Conservation (phyloP, 1,139 yeast species). For the Taphrina deformans region DNA sequence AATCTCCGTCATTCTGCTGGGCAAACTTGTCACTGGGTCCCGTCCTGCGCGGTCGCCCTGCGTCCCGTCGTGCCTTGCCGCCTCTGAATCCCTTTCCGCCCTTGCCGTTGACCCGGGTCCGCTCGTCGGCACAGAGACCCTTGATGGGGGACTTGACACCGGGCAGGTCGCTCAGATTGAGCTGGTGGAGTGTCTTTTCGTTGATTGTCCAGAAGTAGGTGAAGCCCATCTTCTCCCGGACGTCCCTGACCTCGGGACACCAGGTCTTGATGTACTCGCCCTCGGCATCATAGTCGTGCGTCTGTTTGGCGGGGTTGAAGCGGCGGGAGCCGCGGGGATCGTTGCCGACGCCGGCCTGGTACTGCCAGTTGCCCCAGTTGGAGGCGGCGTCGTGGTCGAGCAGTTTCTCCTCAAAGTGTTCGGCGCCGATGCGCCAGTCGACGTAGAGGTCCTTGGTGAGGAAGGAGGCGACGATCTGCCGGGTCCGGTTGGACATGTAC, state of each 20-base stretch:
- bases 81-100: slow-evolving; percentile 21
- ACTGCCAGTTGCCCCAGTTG: slow-evolving; percentile 60
- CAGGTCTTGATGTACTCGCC: slow-evolving; percentile 54
- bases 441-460: slow-evolving; percentile 55
- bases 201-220: slow-evolving; percentile 27
- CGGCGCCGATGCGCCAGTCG: slow-evolving; percentile 60
- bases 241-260: slow-evolving; percentile 54
- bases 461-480: slow-evolving; percentile 58
- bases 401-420: slow-evolving; percentile 53
- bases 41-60: slow-evolving; percentile 20
- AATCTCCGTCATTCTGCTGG: background rate
- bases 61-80: slow-evolving; percentile 21
- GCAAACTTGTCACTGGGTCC: slow-evolving; percentile 13
- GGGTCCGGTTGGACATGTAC: slow-evolving; percentile 55
- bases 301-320: slow-evolving; percentile 57
- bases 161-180: slow-evolving; percentile 1
- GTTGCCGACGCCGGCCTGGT: slow-evolving; percentile 44
- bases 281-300: slow-evolving; percentile 53
- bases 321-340: slow-evolving; percentile 57
- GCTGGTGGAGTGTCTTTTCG: slow-evolving; percentile 7
- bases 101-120: slow-evolving; percentile 17
- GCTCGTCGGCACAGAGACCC: slow-evolving; percentile 27
- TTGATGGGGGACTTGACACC: slow-evolving; percentile 27
- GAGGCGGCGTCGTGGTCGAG: slow-evolving; percentile 58
- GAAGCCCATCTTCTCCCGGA: slow-evolving; percentile 38